Percentiles rank a stretch among this genome's conserved stretches.
Conservation (phyloP, 1,139 yeast genomes). For the Blastobotrys illinoisensis region DNA sequence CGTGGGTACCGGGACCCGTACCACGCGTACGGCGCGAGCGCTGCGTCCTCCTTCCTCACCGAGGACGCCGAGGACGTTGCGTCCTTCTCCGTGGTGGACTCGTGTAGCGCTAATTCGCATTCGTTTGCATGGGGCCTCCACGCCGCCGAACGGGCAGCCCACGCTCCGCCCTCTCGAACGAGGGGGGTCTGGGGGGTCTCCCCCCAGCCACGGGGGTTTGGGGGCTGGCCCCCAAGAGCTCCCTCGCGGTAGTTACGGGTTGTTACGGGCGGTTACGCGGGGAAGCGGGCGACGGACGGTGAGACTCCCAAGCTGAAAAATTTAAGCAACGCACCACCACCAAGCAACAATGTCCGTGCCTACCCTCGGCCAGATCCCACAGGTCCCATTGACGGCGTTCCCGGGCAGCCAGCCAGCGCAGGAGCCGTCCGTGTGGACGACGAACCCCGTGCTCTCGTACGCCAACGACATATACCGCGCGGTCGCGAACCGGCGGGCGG, state of each 20-base stretch:
- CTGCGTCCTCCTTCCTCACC: slow-evolving; percentile 54
- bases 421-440: slow-evolving; percentile 54
- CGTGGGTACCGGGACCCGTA: slow-evolving; percentile 49
- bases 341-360: slow-evolving; percentile 17
- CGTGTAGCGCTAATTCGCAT: too few relatives aligned
- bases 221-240: too few relatives aligned
- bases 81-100: slow-evolving; percentile 51
- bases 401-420: slow-evolving; percentile 17
- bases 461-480: slow-evolving; percentile 69
- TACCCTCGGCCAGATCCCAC: slow-evolving; percentile 24
- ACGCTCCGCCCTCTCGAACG: too few relatives aligned
- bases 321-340: neutral
- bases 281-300: too few relatives aligned
- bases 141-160: too few relatives aligned
- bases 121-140: too few relatives aligned
- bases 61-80: slow-evolving; percentile 39
- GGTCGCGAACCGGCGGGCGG: slow-evolving; percentile 70
- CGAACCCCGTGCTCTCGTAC: slow-evolving; percentile 80
- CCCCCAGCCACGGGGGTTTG: too few relatives aligned
- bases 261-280: too few relatives aligned
- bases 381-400: slow-evolving; percentile 17
- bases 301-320: neutral
- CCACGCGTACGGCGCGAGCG: slow-evolving; percentile 62
- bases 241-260: too few relatives aligned
- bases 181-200: too few relatives aligned